Evolutionary conservation across 2,329 filamentous ascomycete genomes (phyloP), one percentile per base, ranked within the genome.

Genomic region (Epichloe uncinata): DNA sequence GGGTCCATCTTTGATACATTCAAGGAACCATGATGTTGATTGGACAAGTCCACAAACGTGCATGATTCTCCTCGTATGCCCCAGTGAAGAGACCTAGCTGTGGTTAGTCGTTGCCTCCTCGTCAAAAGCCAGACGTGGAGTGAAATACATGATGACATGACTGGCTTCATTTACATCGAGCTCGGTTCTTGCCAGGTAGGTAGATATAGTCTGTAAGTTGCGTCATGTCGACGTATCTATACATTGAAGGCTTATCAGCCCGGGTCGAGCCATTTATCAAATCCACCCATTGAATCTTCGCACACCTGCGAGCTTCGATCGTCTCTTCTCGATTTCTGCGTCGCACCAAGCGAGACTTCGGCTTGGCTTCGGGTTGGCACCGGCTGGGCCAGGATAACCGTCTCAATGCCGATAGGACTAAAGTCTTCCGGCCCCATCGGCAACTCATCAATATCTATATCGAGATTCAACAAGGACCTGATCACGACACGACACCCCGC

Each of bases 401-500:
- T 97, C 70, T 96, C 90, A 38, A 91, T 78, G 0, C 87, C 87
- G 0, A 73, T 77, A 0, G 82, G 84, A 16, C 75, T 77, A 49
- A 79, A 73, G 53, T 82, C 75, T 57, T 93, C 87, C 2, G 84
- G 82, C 0, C 89, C 90, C 81, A 89, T 93, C 0, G 90, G 90
- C 61, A 97, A 66, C n/a, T 74, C 72, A 38, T 95, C 87, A 4
- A 94, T 68, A 65, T 95, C 87, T 50, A 96, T 85, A 33, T 89
- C 79, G 63, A 81, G 73, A 18, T 84, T 83, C 48, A 96, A 64
- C 49, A 96, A 63, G 54, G 77, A 80, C 67, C 84, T 85, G 51
- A 97, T 68, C 33, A 97, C 81, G 22, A 96, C 89, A 50, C 79
- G 80, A 7, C 85, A 84, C 0, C 91, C 91, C 0, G 84, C 87